Base-by-base conservation (phyloP, 139 green algal genomes). In the Auxenochlorella protothecoides region DNA sequence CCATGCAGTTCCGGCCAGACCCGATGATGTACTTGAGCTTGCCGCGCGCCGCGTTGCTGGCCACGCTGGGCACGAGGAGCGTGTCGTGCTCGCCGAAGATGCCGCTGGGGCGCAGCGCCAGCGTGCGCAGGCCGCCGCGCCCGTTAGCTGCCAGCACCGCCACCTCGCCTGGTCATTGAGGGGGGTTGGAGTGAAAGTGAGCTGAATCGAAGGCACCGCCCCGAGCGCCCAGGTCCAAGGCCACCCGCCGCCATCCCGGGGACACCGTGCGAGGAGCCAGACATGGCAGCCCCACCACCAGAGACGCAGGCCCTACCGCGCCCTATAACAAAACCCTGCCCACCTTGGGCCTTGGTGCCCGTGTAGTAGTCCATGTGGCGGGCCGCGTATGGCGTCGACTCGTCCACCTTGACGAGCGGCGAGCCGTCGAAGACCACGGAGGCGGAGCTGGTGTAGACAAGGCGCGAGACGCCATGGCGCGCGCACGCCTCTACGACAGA, bases 1-100 rank as follows among this genome's bases (percentile, higher is more conserved):
- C 91, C 80, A 90, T 89, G 16, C 89, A 55, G 71, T 96, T 96
- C 53, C 76, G 71, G 27, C 91, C 91, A 55, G 78, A 72, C 14
- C 91, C 91, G 27, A 97, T 93, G 67, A 95, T 85, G 79, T 89
- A 97, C 84, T 95, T 95, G 82, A 96, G 91, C 79, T 96, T 96
- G 69, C 91, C 91, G 8, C 70, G 57, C 51, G 69, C 59, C 4
- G 85, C 85, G 59, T 66, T 74, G 27, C 57, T 64, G 14, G 90
- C 82, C 6, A 86, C 59, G 4, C 85, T 92, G 12, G 91, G 90
- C 67, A 96, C 85, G 57, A 92, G 82, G 44, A 96, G 81, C 3
- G 71, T 78, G 79, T 97, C 91, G 15, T 85, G 77, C 74, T 96
- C 89, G 3, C 91, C 91, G 82, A 97, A 97, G 71, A 97, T 94